phyloP scores from a whole-genome alignment of 1,284 basidiomycete genomes.

The Malassezia globosa region DNA sequence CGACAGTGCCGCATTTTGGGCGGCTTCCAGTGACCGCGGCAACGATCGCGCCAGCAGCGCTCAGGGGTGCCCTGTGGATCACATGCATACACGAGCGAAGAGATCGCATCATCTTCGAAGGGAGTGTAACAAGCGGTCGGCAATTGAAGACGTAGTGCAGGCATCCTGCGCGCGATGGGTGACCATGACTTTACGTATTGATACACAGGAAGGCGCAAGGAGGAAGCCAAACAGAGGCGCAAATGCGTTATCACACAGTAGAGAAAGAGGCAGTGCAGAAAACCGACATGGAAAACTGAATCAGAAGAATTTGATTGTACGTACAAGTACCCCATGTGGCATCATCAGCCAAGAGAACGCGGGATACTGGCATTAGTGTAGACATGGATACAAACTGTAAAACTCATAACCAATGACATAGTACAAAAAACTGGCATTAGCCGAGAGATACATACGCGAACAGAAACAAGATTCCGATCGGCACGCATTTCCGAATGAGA shows the following conservation, averaged over 20 bases:
- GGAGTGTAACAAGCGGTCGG: no score
- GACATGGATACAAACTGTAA: no score
- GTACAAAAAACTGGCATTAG: not conserved
- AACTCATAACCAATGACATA: not conserved
- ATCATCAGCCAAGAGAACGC: no score
- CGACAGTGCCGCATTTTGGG: conserved; percentile 13
- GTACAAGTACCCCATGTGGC: no score
- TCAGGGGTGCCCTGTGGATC: not conserved
- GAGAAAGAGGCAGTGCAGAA: no score
- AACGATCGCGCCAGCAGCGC: conserved; percentile 13
- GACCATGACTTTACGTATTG: not conserved
- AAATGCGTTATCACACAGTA: not conserved
- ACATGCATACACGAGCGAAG: not conserved
- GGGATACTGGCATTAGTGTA: no score
- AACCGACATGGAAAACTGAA: no score
- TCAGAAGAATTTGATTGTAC: no score
- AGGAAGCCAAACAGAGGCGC: not conserved
- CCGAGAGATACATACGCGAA: not conserved
- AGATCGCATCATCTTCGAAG: no score
- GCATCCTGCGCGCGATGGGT: no score
- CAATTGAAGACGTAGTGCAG: no score
- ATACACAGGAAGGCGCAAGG: not conserved
- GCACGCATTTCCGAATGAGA: not conserved
- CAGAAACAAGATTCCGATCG: not conserved
- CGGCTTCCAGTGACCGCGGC: conserved; percentile 7